A percentile compares a stretch with the other conserved stretches of the same genome.
Evolutionary conservation across 495 filamentous ascomycete genomes (phyloP).

Genomic region (Daldinia caldariorum): DNA sequence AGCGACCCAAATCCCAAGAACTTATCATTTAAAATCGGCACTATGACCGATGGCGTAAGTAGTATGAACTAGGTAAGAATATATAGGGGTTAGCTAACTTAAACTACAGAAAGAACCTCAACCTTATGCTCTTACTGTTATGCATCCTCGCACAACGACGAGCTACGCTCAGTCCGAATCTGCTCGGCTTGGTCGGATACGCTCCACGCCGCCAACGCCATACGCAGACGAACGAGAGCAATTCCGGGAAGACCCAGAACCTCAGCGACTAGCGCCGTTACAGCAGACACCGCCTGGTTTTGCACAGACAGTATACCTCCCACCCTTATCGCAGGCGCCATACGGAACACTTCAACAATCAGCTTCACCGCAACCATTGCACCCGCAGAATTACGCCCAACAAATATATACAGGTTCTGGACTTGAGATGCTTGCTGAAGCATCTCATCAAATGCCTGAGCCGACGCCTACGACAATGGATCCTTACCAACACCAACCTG

Average conservation of each 20-base stretch:
- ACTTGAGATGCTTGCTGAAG: slow-evolving; percentile 38
- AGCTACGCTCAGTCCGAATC: slow-evolving; percentile 32
- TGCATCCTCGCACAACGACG: slow-evolving; percentile 42
- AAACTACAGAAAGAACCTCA: slow-evolving; percentile 46
- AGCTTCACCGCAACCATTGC: slow-evolving; percentile 14
- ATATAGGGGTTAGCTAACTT: slow-evolving; percentile 3
- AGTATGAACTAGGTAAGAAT: not conserved
- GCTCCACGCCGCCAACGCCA: slow-evolving; percentile 12
- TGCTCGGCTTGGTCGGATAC: slow-evolving; percentile 12
- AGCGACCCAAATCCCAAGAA: slow-evolving; percentile 48
- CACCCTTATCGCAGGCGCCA: slow-evolving; percentile 42
- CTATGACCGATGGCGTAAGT: slow-evolving; percentile 60
- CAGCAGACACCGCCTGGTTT: slow-evolving; percentile 37
- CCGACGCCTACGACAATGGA: slow-evolving; percentile 29
- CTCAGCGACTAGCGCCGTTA: slow-evolving; percentile 42
- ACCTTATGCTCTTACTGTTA: slow-evolving; percentile 44
- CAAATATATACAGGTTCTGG: slow-evolving; percentile 28
- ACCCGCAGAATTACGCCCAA: slow-evolving; percentile 31
- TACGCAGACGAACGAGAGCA: slow-evolving; percentile 13
- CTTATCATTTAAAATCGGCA: slow-evolving; percentile 48
- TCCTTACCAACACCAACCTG: slow-evolving; percentile 31
- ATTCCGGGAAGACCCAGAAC: slow-evolving; percentile 28
- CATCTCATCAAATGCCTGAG: slow-evolving; percentile 31
- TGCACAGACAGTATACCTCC: slow-evolving; percentile 43
- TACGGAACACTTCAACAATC: slow-evolving; percentile 34